Evolutionary conservation across 2,329 filamentous ascomycete genomes (phyloP).

Genomic region (Aspergillus sp.): DNA sequence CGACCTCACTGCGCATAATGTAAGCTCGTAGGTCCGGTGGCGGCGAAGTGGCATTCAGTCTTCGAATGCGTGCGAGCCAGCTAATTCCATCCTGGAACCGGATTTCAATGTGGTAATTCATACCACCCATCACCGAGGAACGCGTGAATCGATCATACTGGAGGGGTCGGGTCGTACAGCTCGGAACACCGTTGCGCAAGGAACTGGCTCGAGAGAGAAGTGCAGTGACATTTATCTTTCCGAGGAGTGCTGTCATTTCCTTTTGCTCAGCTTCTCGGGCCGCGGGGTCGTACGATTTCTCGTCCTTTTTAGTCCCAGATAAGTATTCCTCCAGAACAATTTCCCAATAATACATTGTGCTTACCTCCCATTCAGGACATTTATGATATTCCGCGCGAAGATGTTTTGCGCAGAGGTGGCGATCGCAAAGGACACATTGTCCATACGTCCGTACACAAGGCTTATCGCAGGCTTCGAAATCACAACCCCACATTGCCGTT

Average conservation of each 20-base stretch:
- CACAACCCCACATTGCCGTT: slow-evolving; percentile 30
- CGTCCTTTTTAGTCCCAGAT: slow-evolving; percentile 30
- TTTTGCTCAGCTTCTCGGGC: slow-evolving; percentile 34
- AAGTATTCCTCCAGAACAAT: neutral
- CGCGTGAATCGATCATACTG: slow-evolving; percentile 37
- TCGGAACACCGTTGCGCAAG: slow-evolving; percentile 38
- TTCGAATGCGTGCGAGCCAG: slow-evolving; percentile 47
- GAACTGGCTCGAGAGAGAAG: slow-evolving; percentile 39
- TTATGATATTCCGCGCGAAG: slow-evolving; percentile 32
- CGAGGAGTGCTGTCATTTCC: slow-evolving; percentile 37
- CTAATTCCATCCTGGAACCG: slow-evolving; percentile 44
- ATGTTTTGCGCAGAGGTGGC: slow-evolving; percentile 41
- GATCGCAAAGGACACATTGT: slow-evolving; percentile 41
- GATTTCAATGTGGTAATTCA: slow-evolving; percentile 48
- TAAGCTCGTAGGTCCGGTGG: slow-evolving; percentile 27
- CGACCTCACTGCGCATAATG: slow-evolving; percentile 43
- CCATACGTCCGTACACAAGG: slow-evolving; percentile 38
- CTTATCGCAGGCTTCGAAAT: slow-evolving; percentile 31
- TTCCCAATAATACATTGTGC: slow-evolving; percentile 6
- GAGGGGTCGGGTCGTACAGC: slow-evolving; percentile 34
- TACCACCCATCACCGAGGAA: slow-evolving; percentile 45
- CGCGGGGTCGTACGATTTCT: slow-evolving; percentile 33
- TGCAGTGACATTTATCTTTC: slow-evolving; percentile 37
- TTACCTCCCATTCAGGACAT: slow-evolving; percentile 41
- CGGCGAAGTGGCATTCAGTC: slow-evolving; percentile 43